Percentiles rank a stretch among this genome's conserved stretches.
phyloP scores from a whole-genome alignment of 176 grass and related monocot genomes.

The Phyllostachys edulis region DNA sequence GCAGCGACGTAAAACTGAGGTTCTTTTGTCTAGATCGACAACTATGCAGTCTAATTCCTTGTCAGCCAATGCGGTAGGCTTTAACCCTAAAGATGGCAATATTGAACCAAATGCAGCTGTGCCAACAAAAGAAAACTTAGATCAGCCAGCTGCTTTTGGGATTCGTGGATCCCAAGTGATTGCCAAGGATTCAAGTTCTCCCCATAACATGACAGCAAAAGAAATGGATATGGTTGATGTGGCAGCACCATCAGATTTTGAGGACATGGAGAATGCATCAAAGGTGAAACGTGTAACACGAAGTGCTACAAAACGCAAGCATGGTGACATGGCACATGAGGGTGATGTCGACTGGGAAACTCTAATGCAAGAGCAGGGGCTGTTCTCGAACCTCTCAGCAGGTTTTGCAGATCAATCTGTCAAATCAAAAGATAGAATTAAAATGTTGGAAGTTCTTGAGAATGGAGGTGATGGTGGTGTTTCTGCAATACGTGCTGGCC shows the following conservation, averaged over 20 bases:
- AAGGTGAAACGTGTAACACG: slow-evolving; percentile 46
- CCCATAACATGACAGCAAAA: slow-evolving; percentile 35
- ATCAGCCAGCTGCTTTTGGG: slow-evolving; percentile 31
- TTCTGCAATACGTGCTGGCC: slow-evolving; percentile 75
- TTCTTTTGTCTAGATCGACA: slow-evolving; percentile 16
- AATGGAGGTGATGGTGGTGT: slow-evolving; percentile 43
- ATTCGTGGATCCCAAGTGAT: slow-evolving; percentile 21
- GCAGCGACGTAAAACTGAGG: slow-evolving; percentile 18
- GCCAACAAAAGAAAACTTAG: slow-evolving; percentile 31
- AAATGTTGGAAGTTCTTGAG: slow-evolving; percentile 33
- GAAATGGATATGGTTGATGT: slow-evolving; percentile 43
- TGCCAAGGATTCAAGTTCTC: slow-evolving; percentile 43
- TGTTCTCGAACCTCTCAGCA: slow-evolving; percentile 57
- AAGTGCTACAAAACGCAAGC: slow-evolving; percentile 62
- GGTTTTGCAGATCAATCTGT: slow-evolving; percentile 46
- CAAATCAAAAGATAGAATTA: slow-evolving; percentile 60
- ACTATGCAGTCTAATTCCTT: neutral
- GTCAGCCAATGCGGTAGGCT: neutral
- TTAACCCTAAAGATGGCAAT: slow-evolving; percentile 34
- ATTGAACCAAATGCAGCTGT: slow-evolving; percentile 32
- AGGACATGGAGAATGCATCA: slow-evolving; percentile 46
- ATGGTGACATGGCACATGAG: slow-evolving; percentile 95
- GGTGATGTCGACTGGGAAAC: slow-evolving; percentile 88
- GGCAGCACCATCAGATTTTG: slow-evolving; percentile 32
- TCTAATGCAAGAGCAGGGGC: slow-evolving; percentile 72